Conservation (phyloP, 1,139 yeast genomes). For the Sugiyamaella japonica region DNA sequence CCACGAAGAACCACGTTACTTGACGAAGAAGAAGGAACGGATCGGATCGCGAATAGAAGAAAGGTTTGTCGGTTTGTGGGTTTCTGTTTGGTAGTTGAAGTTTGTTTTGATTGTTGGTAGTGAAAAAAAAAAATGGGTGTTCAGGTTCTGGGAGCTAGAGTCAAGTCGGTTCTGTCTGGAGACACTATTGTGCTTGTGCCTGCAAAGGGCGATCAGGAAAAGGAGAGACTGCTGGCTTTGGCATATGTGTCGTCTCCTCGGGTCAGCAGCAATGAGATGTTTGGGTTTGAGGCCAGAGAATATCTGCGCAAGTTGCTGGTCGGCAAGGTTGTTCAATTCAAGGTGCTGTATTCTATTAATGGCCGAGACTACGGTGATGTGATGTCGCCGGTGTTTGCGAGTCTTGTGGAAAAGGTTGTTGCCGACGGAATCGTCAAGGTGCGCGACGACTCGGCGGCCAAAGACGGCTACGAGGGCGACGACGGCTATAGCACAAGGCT, state of each 20-base stretch:
- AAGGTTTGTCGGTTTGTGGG: not conserved
- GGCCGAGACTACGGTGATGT: slow-evolving; percentile 76
- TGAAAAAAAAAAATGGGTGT: not conserved
- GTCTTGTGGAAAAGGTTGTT: slow-evolving; percentile 58
- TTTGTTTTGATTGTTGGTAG: not conserved
- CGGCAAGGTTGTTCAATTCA: slow-evolving; percentile 66
- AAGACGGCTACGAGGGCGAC: slow-evolving; percentile 42
- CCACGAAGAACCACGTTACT: slow-evolving; percentile 10
- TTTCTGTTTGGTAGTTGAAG: too few relatives aligned
- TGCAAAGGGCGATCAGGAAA: slow-evolving; percentile 38
- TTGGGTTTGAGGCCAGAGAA: slow-evolving; percentile 60
- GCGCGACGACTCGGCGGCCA: slow-evolving; percentile 51
- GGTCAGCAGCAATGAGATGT: slow-evolving; percentile 43
- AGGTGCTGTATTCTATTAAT: slow-evolving; percentile 53
- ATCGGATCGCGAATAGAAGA: not conserved
- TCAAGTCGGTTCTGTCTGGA: slow-evolving; percentile 69
- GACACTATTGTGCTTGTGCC: slow-evolving; percentile 75
- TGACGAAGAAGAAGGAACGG: not conserved
- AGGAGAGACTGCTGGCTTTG: slow-evolving; percentile 64
- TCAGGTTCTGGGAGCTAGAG: slow-evolving; percentile 38
- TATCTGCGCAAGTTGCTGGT: slow-evolving; percentile 61
- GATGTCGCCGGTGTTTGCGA: slow-evolving; percentile 61
- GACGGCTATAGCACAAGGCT: slow-evolving; percentile 42
- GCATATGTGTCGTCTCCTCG: slow-evolving; percentile 63
- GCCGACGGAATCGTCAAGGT: slow-evolving; percentile 63